phyloP scores from a whole-genome alignment of 192 early-diverging fungal genomes.

The Coemansia sp. region DNA sequence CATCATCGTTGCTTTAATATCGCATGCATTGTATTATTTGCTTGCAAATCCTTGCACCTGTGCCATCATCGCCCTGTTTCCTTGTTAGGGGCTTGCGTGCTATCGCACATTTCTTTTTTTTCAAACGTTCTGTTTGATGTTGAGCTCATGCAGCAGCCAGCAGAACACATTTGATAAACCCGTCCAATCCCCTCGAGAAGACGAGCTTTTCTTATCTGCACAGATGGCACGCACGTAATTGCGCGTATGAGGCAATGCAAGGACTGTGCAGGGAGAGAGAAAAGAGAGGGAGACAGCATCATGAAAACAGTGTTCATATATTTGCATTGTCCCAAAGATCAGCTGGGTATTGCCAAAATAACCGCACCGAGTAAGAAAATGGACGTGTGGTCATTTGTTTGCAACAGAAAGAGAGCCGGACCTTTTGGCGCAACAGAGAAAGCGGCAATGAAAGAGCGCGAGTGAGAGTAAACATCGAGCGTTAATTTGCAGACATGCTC shows the following conservation, averaged over 20 bases:
- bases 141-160: neutral
- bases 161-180: neutral
- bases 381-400: neutral
- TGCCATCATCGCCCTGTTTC: neutral
- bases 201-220: neutral
- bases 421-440: no score
- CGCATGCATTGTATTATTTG: neutral
- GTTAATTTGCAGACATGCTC: slow-evolving; percentile 1
- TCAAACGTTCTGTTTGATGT: neutral
- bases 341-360: neutral
- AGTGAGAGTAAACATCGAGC: neutral
- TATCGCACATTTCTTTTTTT: neutral
- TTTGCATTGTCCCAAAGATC: neutral
- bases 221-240: neutral
- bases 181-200: neutral
- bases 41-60: neutral
- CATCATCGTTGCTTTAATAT: neutral
- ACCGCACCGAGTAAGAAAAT: neutral
- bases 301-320: neutral
- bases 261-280: neutral
- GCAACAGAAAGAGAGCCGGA: neutral
- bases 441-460: neutral
- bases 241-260: neutral
- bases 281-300: no score
- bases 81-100: neutral